These are phyloP conservation scores for Starmerella apis DNA, from an alignment of 805 yeast species.

Conservation along the genomic window DNA sequence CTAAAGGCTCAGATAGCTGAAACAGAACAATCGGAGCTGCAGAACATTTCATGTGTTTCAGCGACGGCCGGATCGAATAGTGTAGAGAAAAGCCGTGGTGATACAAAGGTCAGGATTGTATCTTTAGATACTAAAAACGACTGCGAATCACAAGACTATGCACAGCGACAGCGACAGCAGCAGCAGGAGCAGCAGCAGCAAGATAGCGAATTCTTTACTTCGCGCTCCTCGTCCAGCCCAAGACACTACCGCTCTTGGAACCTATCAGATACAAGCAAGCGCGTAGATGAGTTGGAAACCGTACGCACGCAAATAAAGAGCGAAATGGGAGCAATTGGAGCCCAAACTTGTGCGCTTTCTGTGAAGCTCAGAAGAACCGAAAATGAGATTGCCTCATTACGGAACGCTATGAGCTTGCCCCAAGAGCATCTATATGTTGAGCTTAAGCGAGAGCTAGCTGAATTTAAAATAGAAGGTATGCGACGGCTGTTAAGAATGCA, in stretches of 20 bases:
- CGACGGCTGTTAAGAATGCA: not conserved
- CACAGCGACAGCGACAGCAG: no score
- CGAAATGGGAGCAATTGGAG: constrained; percentile 13
- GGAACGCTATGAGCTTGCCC: constrained; percentile 13
- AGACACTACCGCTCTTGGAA: constrained; percentile 13
- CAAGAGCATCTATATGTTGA: constrained; percentile 10
- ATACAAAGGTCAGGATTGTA: no score
- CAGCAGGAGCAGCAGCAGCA: not conserved
- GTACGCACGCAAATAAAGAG: not conserved
- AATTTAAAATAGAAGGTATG: not conserved
- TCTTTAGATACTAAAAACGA: no score
- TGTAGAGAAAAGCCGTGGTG: no score
- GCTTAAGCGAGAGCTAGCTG: not conserved
- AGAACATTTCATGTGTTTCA: not conserved
- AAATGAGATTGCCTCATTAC: constrained; percentile 9
- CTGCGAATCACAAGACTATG: not conserved
- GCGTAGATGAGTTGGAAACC: constrained; percentile 7
- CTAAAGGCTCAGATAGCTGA: not conserved
- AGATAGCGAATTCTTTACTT: not conserved
- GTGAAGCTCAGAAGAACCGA: constrained; percentile 1
- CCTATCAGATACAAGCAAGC: not conserved
- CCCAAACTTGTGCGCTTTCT: constrained; percentile 15
- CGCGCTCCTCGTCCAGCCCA: not conserved
- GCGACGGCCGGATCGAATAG: not conserved
- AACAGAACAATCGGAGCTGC: not conserved